Conservation (phyloP, 2,329 filamentous ascomycete genomes). For the Lasiodiplodia sp. region DNA sequence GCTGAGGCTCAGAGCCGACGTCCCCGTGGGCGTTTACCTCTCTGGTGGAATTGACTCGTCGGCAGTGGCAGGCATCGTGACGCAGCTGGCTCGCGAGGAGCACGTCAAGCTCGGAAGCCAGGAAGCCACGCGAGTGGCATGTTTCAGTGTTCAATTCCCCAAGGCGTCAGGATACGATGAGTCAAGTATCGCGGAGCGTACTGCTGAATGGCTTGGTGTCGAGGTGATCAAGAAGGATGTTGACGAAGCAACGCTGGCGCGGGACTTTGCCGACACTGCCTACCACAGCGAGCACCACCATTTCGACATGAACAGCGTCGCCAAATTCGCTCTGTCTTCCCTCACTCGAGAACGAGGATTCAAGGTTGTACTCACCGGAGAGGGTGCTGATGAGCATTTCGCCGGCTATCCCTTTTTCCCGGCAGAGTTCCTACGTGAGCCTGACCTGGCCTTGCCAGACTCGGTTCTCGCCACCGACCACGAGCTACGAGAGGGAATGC, state of each 20-base stretch:
- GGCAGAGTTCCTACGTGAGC: slow-evolving; percentile 55
- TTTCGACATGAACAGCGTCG: slow-evolving; percentile 59
- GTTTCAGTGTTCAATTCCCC: slow-evolving; percentile 60
- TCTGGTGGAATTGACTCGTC: slow-evolving; percentile 65
- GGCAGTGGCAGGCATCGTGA: slow-evolving; percentile 60
- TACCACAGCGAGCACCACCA: slow-evolving; percentile 53
- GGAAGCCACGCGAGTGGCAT: slow-evolving; percentile 45
- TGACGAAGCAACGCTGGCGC: slow-evolving; percentile 50
- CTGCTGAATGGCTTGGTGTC: slow-evolving; percentile 54
- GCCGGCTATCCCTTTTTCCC: slow-evolving; percentile 56
- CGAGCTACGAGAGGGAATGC: too few species aligned
- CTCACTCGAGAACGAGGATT: slow-evolving; percentile 53
- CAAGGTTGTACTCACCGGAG: slow-evolving; percentile 60
- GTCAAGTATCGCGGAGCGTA: slow-evolving; percentile 54
- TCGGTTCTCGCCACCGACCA: too few species aligned
- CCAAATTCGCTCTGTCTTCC: slow-evolving; percentile 55
- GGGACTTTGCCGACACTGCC: slow-evolving; percentile 50
- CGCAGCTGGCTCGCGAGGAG: slow-evolving; percentile 55
- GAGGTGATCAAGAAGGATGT: slow-evolving; percentile 50
- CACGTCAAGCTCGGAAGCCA: slow-evolving; percentile 53
- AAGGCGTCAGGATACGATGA: slow-evolving; percentile 59
- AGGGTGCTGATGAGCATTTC: slow-evolving; percentile 61
- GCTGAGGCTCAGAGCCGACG: slow-evolving; percentile 60
- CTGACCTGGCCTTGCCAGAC: slow-evolving; percentile 41
- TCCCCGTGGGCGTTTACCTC: slow-evolving; percentile 62